Base-by-base conservation (phyloP, 768 basidiomycete species). In the Baorangia bicolor region DNA sequence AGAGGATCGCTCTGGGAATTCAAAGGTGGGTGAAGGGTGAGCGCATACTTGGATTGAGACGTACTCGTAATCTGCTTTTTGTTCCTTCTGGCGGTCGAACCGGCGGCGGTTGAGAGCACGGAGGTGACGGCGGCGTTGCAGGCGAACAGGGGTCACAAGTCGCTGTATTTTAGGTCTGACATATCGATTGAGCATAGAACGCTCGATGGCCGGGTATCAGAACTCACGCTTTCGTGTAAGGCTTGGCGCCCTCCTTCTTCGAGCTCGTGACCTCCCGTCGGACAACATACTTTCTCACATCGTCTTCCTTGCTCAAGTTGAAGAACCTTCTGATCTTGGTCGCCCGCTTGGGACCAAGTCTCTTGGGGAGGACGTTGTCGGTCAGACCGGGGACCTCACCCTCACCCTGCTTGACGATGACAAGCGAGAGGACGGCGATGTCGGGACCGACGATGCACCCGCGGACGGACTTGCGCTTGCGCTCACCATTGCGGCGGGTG, bases 311-410 rank as follows among this genome's bases (percentile, higher is more conserved):
- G 78, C 83, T 81, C 72, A 98, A 79, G 82, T 96, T 96, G 84
- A 99, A 98, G 85, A 98, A 97, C 71, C 77, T 83, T 74, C 94
- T 84, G 77, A 99, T 98, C 85, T 95, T 96, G 58, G 93, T 94
- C 57, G 94, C 94, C 66, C 94, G 79, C 88, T 98, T 98, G 70
- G 96, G 96, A 55, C 96, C 96, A 61, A 97, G 86, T 55, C 94
- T 80, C 81, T 98, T 98, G 73, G 95, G 94, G 46, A 98, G 84
- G 64, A 95, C 87, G 63, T 74, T 83, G 73, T 98, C 94, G 63
- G 96, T 98, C 50, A 99, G 78, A 27, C 93, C 95, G 25, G 94
- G 86, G 69, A 98, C 85, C 25, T 96, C 93, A 51, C 74, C 67
- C 54, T 96, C 93, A 53, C 96, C 96, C 78, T 97, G 90, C 83